phyloP scores from a whole-genome alignment of 352 stramenopile genomes.

The Elongisporangium undulatum region DNA sequence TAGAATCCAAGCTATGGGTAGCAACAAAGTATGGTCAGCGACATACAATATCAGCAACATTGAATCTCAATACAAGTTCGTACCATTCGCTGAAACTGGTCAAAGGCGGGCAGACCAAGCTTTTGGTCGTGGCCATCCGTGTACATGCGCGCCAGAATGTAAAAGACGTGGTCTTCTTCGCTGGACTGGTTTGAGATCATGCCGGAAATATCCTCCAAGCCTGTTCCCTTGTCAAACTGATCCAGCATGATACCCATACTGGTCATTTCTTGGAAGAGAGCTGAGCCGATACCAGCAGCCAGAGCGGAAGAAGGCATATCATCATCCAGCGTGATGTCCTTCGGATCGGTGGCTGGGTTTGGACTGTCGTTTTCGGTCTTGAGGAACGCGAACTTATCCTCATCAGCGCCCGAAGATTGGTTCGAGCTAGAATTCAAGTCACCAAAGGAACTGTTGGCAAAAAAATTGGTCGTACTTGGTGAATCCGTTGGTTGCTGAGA shows the following conservation, averaged over 20 bases:
- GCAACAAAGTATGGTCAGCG: not conserved
- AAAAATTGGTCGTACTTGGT: conserved; percentile 4
- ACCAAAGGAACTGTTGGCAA: not conserved
- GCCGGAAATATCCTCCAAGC: conserved; percentile 39
- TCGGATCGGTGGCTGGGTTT: conserved; percentile 19
- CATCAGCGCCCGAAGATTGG: not conserved
- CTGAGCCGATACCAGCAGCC: conserved; percentile 31
- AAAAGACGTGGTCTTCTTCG: conserved; percentile 77
- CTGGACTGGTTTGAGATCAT: conserved; percentile 17
- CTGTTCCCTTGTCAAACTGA: conserved; percentile 40
- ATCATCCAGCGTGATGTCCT: conserved; percentile 12
- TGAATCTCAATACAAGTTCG: conserved; percentile 11
- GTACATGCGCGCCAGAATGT: conserved; percentile 79
- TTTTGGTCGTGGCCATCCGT: conserved; percentile 60
- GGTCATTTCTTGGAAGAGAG: conserved; percentile 70
- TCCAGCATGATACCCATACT: conserved; percentile 73
- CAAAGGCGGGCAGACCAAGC: conserved; percentile 75
- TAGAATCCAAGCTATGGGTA: conserved; percentile 69
- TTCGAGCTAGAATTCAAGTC: not conserved
- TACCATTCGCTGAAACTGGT: conserved; percentile 83
- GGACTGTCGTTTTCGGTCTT: conserved; percentile 26
- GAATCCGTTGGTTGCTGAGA: conserved; percentile 3
- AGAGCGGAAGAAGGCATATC: conserved; percentile 11
- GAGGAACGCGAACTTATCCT: conserved; percentile 29
- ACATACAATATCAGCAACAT: conserved; percentile 7